Evolutionary conservation across 192 early-diverging fungal species (phyloP).

Genomic region (Mortierella antarctica): DNA sequence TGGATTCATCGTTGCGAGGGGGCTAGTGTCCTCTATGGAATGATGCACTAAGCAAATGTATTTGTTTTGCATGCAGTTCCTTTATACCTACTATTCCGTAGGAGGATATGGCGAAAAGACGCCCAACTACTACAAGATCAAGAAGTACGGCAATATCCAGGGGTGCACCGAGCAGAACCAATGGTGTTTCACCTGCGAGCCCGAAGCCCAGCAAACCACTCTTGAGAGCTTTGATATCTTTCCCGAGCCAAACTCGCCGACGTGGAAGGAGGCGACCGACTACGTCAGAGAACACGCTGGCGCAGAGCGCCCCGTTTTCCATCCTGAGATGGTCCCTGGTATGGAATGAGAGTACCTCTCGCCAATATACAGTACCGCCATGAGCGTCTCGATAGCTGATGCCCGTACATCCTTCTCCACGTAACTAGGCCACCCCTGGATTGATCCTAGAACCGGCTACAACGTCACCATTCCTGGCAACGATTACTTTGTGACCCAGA

Average conservation of each 20-base stretch:
- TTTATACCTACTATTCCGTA: constrained; percentile 45
- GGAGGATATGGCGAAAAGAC: constrained; percentile 48
- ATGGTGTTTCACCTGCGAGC: constrained; percentile 55
- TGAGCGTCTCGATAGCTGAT: no score
- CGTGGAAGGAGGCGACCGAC: constrained; percentile 34
- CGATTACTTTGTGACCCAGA: constrained; percentile 30
- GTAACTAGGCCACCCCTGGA: constrained; percentile 20
- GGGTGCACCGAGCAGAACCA: constrained; percentile 43
- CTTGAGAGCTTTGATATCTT: constrained; percentile 51
- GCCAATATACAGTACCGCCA: no score
- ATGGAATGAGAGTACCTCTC: no score
- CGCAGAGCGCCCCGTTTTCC: constrained; percentile 30
- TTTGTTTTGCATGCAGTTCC: constrained; percentile 7
- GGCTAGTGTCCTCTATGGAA: not conserved
- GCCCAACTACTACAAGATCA: constrained; percentile 54
- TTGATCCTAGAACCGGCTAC: constrained; percentile 31
- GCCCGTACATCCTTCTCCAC: no score
- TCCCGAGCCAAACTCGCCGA: constrained; percentile 49
- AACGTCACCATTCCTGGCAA: constrained; percentile 32
- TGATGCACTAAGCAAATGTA: not conserved
- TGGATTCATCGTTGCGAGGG: not conserved
- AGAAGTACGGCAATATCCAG: constrained; percentile 19
- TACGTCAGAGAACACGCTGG: constrained; percentile 31
- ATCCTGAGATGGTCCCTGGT: constrained; percentile 40
- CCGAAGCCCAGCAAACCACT: constrained; percentile 29